These are phyloP conservation scores for Nicotiana attenuata DNA, from an alignment of 257 asterid genomes.

Conservation along the genomic window DNA sequence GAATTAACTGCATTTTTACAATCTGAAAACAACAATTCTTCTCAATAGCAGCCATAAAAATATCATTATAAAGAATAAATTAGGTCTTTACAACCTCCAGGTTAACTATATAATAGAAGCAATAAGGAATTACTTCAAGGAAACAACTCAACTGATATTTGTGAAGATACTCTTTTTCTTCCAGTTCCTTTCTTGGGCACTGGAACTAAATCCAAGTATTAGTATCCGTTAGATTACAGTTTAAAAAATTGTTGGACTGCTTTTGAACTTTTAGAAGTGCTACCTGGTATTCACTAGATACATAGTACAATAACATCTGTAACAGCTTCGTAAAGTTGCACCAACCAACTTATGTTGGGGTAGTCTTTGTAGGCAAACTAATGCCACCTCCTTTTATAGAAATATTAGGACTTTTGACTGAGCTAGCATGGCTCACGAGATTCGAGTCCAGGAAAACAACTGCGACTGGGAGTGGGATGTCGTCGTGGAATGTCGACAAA, in stretches of 20 bases:
- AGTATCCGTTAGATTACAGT: constrained; percentile 37
- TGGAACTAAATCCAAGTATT: constrained; percentile 34
- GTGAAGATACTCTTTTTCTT: constrained; percentile 11
- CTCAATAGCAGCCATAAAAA: too few relatives aligned
- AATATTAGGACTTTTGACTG: constrained; percentile 37
- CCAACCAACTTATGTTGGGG: constrained; percentile 25
- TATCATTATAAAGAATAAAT: neutral
- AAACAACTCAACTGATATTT: constrained; percentile 16
- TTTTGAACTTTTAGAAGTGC: constrained; percentile 27
- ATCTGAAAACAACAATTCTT: too few relatives aligned
- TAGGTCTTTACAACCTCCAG: neutral
- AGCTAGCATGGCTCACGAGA: too few relatives aligned
- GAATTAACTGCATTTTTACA: too few relatives aligned
- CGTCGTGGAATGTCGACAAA: constrained; percentile 87
- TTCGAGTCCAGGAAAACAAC: constrained; percentile 70
- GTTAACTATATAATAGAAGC: neutral
- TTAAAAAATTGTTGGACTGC: constrained; percentile 40
- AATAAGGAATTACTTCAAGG: constrained; percentile 5
- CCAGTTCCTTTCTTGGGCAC: constrained; percentile 27
- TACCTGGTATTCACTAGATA: constrained; percentile 39
- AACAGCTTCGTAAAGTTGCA: constrained; percentile 26
- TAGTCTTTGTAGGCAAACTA: constrained; percentile 39
- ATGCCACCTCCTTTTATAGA: constrained; percentile 70
- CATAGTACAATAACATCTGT: constrained; percentile 23
- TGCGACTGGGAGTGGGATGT: constrained; percentile 68